These are phyloP conservation scores for Torulaspora indica DNA, from an alignment of 805 yeast species.

Conservation along the genomic window DNA sequence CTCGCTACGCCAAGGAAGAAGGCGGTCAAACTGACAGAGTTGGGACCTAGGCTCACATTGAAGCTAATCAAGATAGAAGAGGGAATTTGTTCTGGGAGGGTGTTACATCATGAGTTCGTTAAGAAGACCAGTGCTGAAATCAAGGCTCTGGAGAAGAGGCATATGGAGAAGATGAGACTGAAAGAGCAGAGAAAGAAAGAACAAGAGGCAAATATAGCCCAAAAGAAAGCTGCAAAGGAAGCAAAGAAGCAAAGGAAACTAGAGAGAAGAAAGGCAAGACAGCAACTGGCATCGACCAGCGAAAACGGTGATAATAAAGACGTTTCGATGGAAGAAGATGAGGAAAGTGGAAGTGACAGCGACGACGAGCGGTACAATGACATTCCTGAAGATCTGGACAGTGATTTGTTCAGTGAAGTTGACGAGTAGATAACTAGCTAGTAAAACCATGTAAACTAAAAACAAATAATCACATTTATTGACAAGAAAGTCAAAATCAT, in stretches of 20 bases:
- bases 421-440: constrained; percentile 21
- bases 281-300: constrained; percentile 21
- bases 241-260: constrained; percentile 67
- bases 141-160: constrained; percentile 58
- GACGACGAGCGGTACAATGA: constrained; percentile 39
- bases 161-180: constrained; percentile 54
- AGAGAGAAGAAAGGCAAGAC: constrained; percentile 45
- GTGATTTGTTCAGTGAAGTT: constrained; percentile 45
- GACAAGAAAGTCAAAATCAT: constrained; percentile 1
- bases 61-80: constrained; percentile 84
- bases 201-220: constrained; percentile 73
- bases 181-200: constrained; percentile 68
- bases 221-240: constrained; percentile 66
- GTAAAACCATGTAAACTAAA: constrained; percentile 6
- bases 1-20: constrained; percentile 46
- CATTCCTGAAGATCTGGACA: constrained; percentile 44
- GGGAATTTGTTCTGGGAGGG: constrained; percentile 83
- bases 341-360: constrained; percentile 18
- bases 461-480: constrained; percentile 1
- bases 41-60: constrained; percentile 85
- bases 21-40: constrained; percentile 86
- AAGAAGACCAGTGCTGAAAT: constrained; percentile 60
- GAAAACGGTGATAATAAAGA: constrained; percentile 29
- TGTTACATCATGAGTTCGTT: constrained; percentile 72
- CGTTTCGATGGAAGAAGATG: constrained; percentile 15